Percentiles rank a stretch among this genome's conserved stretches.
phyloP scores from a whole-genome alignment of 176 grass and related monocot species.

The Elymus sibiricus region DNA sequence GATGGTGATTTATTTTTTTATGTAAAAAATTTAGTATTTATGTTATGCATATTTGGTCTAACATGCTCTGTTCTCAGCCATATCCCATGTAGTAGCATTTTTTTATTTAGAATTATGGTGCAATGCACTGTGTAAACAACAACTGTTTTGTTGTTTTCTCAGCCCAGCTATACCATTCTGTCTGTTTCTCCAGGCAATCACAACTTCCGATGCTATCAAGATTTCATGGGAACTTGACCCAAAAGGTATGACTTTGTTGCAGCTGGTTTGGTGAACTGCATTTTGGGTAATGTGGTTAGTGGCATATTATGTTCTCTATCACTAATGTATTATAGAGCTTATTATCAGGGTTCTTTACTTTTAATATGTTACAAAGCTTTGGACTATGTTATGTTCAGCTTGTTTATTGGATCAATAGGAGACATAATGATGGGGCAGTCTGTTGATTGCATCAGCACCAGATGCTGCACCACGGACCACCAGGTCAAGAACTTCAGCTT shows the following conservation, averaged over 20 bases:
- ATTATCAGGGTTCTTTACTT: neutral
- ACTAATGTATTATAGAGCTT: neutral
- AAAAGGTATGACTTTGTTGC: conserved; percentile 51
- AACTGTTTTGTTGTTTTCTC: conserved; percentile 20
- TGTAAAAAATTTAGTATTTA: neutral
- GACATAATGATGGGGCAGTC: neutral
- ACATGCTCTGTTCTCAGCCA: conserved; percentile 7
- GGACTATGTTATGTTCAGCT: neutral
- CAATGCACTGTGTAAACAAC: neutral
- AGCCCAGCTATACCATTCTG: conserved; percentile 93
- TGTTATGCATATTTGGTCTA: neutral
- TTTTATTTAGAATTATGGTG: conserved; percentile 2
- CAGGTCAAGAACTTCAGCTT: too few species aligned
- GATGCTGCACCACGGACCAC: too few species aligned
- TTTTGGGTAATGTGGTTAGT: neutral
- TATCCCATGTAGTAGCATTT: neutral
- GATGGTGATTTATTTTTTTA: neutral
- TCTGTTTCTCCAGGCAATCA: conserved; percentile 92
- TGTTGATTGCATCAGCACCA: too few species aligned
- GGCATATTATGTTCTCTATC: neutral
- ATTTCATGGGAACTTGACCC: conserved; percentile 93
- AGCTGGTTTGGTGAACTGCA: neutral
- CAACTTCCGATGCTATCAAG: conserved; percentile 97
- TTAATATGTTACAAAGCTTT: neutral
- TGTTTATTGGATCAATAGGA: neutral